Base-by-base conservation (phyloP, 805 yeast species). In the Suhomyces pyralidae region DNA sequence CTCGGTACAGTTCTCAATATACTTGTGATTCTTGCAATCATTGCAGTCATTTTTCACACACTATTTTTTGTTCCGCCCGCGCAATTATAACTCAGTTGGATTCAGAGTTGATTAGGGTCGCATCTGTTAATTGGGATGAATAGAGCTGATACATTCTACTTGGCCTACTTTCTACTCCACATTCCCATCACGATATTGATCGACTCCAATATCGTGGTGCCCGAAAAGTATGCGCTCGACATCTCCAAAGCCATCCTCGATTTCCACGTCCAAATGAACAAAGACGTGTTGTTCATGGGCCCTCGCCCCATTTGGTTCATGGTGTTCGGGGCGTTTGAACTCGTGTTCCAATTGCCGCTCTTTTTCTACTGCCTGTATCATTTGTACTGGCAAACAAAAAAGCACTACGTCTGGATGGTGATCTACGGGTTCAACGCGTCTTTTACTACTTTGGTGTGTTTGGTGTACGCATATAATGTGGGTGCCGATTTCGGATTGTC, bases 381-480 rank as follows among this genome's bases (percentile, higher is more conserved):
- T 28, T 58, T 68, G 46, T 52, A 57, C 47, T 17, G 40, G 24
- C 52, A 55, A 7, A 50, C 48, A 9, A 26, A 36, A n/a, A 38
- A 36, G 8, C 53, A 57, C 38, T 57, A 51, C 50, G 55, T 53
- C 20, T 76, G 74, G 63, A 66, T 85, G 58, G 70, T 82, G 12
- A 61, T 85, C 5, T 93, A 94, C 67, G 97, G 93, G 3, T 79
- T 88, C 60, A 90, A 90, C 62, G 98, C 97, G 0, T 73, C 86
- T 3, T 72, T 87, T 49, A 90, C 97, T 5, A 90, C 97, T 0
- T 66, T 84, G 36, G 81, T 84, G 22, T 93, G 97, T 65, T 68
- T 88, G 57, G 64, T 77, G n/a, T 78, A 81, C 59, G 77, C 85
- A 14, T 59, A 60, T 17, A 28, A 59, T 1, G 61, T 71, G 4